Base-by-base conservation (phyloP, 2,329 filamentous ascomycete genomes). In the Drechslerella stenobrocha region DNA sequence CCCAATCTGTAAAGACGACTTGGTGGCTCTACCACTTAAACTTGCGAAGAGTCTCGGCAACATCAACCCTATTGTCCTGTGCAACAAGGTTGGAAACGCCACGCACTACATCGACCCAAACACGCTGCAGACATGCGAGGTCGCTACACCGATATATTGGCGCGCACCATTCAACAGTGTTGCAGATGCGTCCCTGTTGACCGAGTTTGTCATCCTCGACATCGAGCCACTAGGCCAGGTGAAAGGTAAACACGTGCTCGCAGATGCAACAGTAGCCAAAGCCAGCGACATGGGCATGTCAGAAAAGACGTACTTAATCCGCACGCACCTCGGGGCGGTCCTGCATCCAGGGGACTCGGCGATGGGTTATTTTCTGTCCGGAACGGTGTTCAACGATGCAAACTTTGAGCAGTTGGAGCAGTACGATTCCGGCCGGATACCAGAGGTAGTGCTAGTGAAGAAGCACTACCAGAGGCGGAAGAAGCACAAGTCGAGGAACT, bases 1-100 rank as follows among this genome's bases (percentile, higher is more conserved):
- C 23, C 93, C 93, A 0, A 90, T 98, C 50, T 97, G 93, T 81
- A 96, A 96, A 77, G 93, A 98, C 73, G 93, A 98, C 75, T 80
- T 98, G 24, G 89, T 98, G n/a, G 91, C 89, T 1, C 80, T 98
- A 32, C 93, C 93, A 0, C 85, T 96, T 70, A 90, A 90, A 72
- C 80, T 97, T 64, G 93, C 93, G 11, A 93, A 90, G 76, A 84
- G 87, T 58, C 80, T 88, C 52, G 91, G 93, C 70, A 96, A 96
- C 77, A 95, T 65, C 32, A 64, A 34, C 20, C 93, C 93, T 2
- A 80, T 98, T 34, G 84, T 87, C 0, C 80, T 98, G 34, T 97
- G 93, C 80, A 84, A 91, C 76, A 84, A 88, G 72, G 86, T 98
- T 57, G 92, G 93, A 70, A 97, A 91, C 2, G 84, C 90, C 0